Base-by-base conservation (phyloP, 139 green algal species). In the Coccomyxa sp. region DNA sequence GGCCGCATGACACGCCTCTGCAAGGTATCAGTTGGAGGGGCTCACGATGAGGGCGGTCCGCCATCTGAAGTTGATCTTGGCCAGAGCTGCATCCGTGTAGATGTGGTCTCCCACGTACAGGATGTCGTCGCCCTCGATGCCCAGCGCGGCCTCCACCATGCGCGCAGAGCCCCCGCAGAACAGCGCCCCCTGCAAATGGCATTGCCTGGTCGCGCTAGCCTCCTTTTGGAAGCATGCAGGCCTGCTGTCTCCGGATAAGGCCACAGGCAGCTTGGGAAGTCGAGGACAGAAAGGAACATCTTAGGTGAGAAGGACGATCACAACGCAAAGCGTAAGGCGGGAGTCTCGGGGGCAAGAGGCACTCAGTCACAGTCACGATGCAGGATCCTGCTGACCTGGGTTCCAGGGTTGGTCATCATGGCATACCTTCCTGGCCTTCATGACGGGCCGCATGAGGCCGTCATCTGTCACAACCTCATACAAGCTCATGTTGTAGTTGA, bases 91-190 rank as follows among this genome's bases (percentile, higher is more conserved):
- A 70, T 98, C 94, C 0, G 93, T 96, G 88, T 97, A 95, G 27
- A 91, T 94, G 86, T 97, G 94, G 79, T 98, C 95, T 0, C 95
- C 95, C 22, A 99, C 94, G 74, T 99, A 98, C 70, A 98, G 79
- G 10, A 98, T 93, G 75, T 97, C 91, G 39, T 98, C 94, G 16
- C 95, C 95, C 14, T 87, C 75, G 34, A 98, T 86, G 24, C 88
- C 90, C 55, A 98, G 88, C 0, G 95, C 93, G 70, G 93, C 87
- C 85, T 99, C 94, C 37, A 98, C 95, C 88, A 96, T 92, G 39
- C 81, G 73, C 1, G 94, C 90, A 76, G 74, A 86, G 41, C 95
- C 95, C 8, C 95, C 95, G 81, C 90, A 97, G 90, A 95, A 99
- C 10, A 98, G 85, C 33, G 95, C 95, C 4, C 95, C 95, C 34